Conservation (phyloP, 2,329 filamentous ascomycete species). For the Fusarium hainanense region DNA sequence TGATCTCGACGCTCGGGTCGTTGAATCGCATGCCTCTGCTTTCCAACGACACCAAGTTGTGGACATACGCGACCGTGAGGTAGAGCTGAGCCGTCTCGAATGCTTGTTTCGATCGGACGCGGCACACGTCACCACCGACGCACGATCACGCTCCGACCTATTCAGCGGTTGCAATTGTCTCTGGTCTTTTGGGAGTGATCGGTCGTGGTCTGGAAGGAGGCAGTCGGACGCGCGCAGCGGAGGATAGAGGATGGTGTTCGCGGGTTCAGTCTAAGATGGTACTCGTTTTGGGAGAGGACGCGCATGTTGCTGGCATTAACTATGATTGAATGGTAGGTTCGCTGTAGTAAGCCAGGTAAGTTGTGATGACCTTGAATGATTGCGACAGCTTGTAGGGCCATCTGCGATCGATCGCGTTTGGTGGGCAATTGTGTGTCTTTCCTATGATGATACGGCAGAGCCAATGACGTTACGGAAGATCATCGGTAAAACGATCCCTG, state of each 20-base stretch:
- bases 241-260: background rate
- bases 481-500: background rate
- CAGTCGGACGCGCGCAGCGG: background rate
- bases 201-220: background rate
- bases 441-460: background rate
- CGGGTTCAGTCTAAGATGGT: background rate
- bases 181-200: background rate
- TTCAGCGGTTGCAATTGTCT: accelerated
- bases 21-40: background rate
- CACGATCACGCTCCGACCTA: accelerated
- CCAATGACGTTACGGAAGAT: background rate
- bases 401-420: background rate
- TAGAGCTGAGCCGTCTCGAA: background rate
- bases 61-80: background rate
- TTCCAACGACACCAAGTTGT: background rate
- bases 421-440: background rate
- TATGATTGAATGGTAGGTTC: background rate
- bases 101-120: background rate
- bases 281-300: background rate
- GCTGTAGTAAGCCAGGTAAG: background rate
- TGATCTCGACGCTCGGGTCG: background rate
- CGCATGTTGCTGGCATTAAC: background rate
- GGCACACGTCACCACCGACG: accelerated
- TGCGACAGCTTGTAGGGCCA: no score
- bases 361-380: accelerated